Conservation (phyloP, 2,329 filamentous ascomycete genomes). For the Paecilomyces variotii region DNA sequence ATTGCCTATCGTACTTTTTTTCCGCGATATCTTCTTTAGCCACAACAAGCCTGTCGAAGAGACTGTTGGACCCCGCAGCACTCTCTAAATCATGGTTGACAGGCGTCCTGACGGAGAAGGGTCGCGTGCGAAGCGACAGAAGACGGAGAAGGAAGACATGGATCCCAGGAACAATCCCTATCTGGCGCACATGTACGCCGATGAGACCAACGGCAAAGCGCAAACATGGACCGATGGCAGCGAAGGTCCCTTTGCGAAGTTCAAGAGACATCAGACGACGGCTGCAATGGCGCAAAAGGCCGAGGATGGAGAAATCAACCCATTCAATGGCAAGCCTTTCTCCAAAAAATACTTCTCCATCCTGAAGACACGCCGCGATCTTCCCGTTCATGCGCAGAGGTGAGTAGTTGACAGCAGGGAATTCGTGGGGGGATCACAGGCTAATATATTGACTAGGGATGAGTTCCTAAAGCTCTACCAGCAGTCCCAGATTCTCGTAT, state of each 20-base stretch:
- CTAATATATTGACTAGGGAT: slow-evolving; percentile 45
- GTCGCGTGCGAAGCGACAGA: slow-evolving; percentile 48
- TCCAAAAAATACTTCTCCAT: slow-evolving; percentile 86
- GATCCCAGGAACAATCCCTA: slow-evolving; percentile 69
- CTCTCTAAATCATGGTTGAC: slow-evolving; percentile 43
- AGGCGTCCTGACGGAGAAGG: slow-evolving; percentile 47
- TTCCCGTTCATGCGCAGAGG: slow-evolving; percentile 89
- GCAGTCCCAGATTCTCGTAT: slow-evolving; percentile 88
- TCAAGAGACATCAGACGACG: slow-evolving; percentile 75
- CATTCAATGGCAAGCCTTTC: slow-evolving; percentile 72
- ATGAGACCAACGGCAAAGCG: slow-evolving; percentile 30
- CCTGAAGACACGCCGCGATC: slow-evolving; percentile 68
- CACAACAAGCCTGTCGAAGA: neutral
- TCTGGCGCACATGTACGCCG: slow-evolving; percentile 77
- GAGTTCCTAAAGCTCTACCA: slow-evolving; percentile 95
- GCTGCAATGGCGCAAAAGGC: slow-evolving; percentile 62
- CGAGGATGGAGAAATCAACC: slow-evolving; percentile 75
- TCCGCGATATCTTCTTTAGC: slow-evolving; percentile 1
- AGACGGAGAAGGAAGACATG: slow-evolving; percentile 39
- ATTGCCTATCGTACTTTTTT: slow-evolving; percentile 25
- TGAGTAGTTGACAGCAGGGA: slow-evolving; percentile 30
- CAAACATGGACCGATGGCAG: slow-evolving; percentile 12
- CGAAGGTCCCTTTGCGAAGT: slow-evolving; percentile 51
- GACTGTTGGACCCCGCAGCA: slow-evolving; percentile 1
- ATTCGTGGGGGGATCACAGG: slow-evolving; percentile 4